Evolutionary conservation across 768 basidiomycete genomes (phyloP), one percentile per base, ranked within the genome.

Genomic region (Gloeostereum incarnatum): DNA sequence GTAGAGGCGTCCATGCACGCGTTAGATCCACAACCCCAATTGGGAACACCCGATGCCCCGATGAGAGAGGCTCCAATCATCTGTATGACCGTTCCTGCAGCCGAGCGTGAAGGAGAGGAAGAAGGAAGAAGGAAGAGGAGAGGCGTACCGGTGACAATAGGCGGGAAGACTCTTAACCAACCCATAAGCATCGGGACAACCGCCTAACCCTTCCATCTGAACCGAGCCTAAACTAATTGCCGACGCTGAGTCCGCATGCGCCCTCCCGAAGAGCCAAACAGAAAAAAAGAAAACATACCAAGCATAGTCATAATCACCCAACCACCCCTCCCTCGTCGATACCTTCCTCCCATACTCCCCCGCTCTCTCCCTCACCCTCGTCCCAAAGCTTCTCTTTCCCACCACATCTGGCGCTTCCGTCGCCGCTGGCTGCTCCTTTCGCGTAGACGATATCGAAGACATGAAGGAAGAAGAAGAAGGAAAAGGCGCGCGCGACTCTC

Each of bases 21-120:
- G 44, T 85, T 87, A 5, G 81, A 78, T 11, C 88, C 87, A 22
- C 87, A 86, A 30, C 80, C 88, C 88, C 88, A 92, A 56, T 88
- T 78, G 7, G 71, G 69, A 31, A 82, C 73, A 3, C 87, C 87
- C 5, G 80, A 83, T 1, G 65, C 59, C 27, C 85, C 86, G 36
- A 91, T 69, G 23, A 91, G 70, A 0, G 79, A 79, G 0, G 80
- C 77, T 2, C 88, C 86, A 41, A 90, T 88, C 66, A 88, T 63
- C 18, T 90, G 60, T 45, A 90, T 75, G 37, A 89, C 85, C 2
- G 78, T 79, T 33, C 87, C 84, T 77, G 41, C 1, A 35, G 24
- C 17, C 3, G 17, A 9, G 32, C 7, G n/a, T n/a, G n/a, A 19
- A 8, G 21, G 27, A 21, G 14, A 11, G 8, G 18, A 4, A n/a